Evolutionary conservation across 768 basidiomycete species (phyloP), one percentile per base, ranked within the genome.

Genomic region (Panellus pusillus): DNA sequence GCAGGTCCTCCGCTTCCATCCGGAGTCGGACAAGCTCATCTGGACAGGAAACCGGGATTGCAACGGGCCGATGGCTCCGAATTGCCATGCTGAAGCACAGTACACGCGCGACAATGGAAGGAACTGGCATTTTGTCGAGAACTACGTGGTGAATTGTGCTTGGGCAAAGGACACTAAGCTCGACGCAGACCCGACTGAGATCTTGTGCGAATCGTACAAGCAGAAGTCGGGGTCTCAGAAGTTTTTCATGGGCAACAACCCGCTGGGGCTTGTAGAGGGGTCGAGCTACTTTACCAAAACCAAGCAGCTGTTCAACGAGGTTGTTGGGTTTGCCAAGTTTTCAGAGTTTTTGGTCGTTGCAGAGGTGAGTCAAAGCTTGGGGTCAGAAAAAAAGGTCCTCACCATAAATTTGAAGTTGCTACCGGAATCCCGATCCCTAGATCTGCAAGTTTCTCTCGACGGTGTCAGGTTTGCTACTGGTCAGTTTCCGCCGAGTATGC

Each of bases 291-390:
- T 84, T 66, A 59, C 59, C 43, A 82, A 78, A 57, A 88, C 84
- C 75, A 83, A 74, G 57, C 89, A 81, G 66, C 68, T 97, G 18
- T 99, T 98, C 64, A 82, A 91, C 42, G 76, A 84, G 39, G 86
- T 99, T 49, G 93, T 93, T 60, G 97, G 97, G 7, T 98, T 95
- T 73, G 87, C 97, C 0, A 95, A 93, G 72, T 99, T 99, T 70
- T 92, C 92, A 0, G 93, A 99, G 73, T 99, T 90, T 68, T 78
- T 98, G 67, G 85, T 98, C 41, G 96, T 98, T 28, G 97, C 96
- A 19, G 88, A 94, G 79, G 93, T 97, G 38, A 47, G 84, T 11
- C 27, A 24, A 24, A 24, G 24, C 24, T 24, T 6, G 24, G 24
- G 3, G 24, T 24, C 24, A 24, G 6, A 24, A 6, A 24, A 24